Conservation (phyloP, 1,139 yeast genomes). For the Saccharomyces uvarum region DNA sequence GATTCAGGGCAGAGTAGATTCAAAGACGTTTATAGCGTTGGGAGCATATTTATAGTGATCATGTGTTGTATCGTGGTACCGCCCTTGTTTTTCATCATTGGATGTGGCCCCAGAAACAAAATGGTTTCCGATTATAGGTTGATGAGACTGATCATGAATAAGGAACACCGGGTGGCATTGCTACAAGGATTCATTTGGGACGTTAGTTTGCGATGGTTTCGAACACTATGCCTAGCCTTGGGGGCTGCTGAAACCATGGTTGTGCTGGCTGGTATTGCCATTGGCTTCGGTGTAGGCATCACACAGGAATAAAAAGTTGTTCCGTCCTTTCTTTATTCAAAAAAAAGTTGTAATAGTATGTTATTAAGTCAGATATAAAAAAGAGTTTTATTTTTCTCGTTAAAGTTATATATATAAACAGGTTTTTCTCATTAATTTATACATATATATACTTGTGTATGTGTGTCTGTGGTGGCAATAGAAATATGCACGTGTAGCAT, state of each 20-base stretch:
- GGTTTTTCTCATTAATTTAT: background rate
- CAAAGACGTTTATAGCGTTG: constrained; percentile 16
- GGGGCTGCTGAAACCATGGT: constrained; percentile 17
- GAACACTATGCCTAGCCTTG: constrained; percentile 14
- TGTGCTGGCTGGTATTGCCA: constrained; percentile 28
- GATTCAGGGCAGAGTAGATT: constrained; percentile 14
- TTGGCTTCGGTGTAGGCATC: constrained; percentile 34
- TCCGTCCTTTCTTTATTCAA: background rate
- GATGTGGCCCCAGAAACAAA: constrained; percentile 13
- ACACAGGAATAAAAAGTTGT: constrained; percentile 9
- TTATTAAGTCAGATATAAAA: background rate
- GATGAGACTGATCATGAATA: constrained; percentile 19
- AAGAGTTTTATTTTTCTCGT: background rate
- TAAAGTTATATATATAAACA: constrained; percentile 1
- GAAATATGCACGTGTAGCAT: background rate
- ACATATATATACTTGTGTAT: background rate
- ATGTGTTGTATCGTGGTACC: constrained; percentile 17
- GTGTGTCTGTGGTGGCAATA: background rate
- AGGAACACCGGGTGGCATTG: constrained; percentile 17
- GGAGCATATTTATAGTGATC: constrained; percentile 13
- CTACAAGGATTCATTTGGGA: constrained; percentile 25
- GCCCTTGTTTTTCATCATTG: constrained; percentile 23
- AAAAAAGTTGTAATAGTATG: background rate
- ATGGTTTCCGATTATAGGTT: constrained; percentile 16
- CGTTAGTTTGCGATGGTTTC: constrained; percentile 21